phyloP scores from a whole-genome alignment of 2,329 filamentous ascomycete genomes.

The Neopestalotiopsis sp. region DNA sequence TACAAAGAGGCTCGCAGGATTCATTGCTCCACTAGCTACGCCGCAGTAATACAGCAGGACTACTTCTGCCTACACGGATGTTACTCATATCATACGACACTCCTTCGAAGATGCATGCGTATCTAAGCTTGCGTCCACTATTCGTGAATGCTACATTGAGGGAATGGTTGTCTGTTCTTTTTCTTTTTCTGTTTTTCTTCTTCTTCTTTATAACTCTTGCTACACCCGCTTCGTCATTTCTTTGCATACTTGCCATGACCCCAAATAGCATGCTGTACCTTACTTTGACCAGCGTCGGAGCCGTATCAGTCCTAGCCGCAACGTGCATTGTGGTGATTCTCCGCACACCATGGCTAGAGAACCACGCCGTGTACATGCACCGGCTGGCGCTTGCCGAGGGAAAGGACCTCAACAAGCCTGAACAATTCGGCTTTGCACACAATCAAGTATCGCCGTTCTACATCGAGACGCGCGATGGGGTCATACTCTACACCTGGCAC shows the following conservation, averaged over 20 bases:
- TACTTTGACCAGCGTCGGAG: neutral
- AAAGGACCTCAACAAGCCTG: neutral
- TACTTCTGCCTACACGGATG: no score
- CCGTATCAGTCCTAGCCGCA: neutral
- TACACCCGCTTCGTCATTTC: neutral
- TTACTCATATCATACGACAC: no score
- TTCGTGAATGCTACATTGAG: no score
- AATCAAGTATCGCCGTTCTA: neutral
- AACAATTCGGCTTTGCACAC: slow-evolving; percentile 10
- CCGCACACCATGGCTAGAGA: neutral
- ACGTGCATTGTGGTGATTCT: neutral
- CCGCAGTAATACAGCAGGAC: no score
- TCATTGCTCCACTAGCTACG: no score
- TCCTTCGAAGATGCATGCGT: no score
- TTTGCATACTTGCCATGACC: neutral
- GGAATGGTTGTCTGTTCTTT: no score
- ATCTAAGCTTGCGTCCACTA: no score
- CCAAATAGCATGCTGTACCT: neutral
- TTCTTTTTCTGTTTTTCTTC: no score
- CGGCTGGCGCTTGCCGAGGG: neutral
- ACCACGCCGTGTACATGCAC: slow-evolving; percentile 2
- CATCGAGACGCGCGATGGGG: neutral
- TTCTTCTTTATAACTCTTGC: neutral
- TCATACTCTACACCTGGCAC: slow-evolving; percentile 6
- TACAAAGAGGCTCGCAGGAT: no score